Evolutionary conservation across 176 grass and related monocot species (phyloP).

Genomic region (Guadua angustifolia): DNA sequence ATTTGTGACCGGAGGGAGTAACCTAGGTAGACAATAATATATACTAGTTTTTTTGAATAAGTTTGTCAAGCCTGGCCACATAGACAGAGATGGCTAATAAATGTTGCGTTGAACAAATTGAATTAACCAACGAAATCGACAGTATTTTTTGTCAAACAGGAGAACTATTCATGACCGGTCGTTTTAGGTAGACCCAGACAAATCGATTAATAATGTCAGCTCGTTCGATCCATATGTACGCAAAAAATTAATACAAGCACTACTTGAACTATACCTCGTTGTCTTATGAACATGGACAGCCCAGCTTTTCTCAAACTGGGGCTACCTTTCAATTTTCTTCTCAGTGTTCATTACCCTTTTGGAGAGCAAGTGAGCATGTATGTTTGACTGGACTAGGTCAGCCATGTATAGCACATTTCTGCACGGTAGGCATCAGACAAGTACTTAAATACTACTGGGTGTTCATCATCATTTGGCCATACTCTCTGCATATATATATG

Average conservation of each 20-base stretch:
- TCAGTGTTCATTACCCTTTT: slow-evolving; percentile 47
- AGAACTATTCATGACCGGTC: slow-evolving; percentile 39
- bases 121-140: slow-evolving; percentile 24
- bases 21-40: not conserved
- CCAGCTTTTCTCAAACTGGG: slow-evolving; percentile 36
- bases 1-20: too few relatives aligned
- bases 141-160: slow-evolving; percentile 45
- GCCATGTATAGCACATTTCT: slow-evolving; percentile 34
- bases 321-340: slow-evolving; percentile 41
- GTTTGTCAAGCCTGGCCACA: slow-evolving; percentile 34
- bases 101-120: slow-evolving; percentile 45
- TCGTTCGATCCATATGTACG: not conserved
- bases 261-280: slow-evolving; percentile 38
- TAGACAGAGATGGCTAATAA: slow-evolving; percentile 42
- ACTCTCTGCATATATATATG: slow-evolving; percentile 8
- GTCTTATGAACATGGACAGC: slow-evolving; percentile 34
- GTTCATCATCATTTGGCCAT: slow-evolving; percentile 26
- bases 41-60: slow-evolving; percentile 11
- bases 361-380: slow-evolving; percentile 59
- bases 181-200: slow-evolving; percentile 33
- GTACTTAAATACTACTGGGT: slow-evolving; percentile 36
- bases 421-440: slow-evolving; percentile 47
- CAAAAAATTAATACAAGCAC: not conserved
- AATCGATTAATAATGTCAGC: slow-evolving; percentile 22
- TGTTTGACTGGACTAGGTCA: slow-evolving; percentile 90